Percentiles rank a stretch among this genome's conserved stretches.
These are phyloP conservation scores for Globomyces pollinis-pini DNA, from an alignment of 192 early-diverging fungal species.

Conservation along the genomic window DNA sequence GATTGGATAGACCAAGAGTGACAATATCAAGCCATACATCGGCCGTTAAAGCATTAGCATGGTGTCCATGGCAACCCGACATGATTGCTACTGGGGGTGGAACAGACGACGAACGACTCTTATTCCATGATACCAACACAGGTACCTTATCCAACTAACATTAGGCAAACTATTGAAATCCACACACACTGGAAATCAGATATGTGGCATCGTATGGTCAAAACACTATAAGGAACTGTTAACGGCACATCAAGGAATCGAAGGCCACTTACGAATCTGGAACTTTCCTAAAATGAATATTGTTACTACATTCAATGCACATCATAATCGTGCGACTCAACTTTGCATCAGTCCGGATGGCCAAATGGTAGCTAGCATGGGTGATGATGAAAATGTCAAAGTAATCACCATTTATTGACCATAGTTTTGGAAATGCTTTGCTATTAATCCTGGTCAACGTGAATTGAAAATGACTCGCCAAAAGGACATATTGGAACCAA, in stretches of 20 bases:
- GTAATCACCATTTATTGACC: neutral
- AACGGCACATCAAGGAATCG: constrained; percentile 17
- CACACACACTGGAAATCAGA: constrained; percentile 7
- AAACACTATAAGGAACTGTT: constrained; percentile 32
- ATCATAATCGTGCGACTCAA: constrained; percentile 27
- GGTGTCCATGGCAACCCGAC: constrained; percentile 5
- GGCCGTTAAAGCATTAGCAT: constrained; percentile 4
- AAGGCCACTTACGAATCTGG: constrained; percentile 33
- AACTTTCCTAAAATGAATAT: constrained; percentile 24
- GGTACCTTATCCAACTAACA: too few relatives aligned
- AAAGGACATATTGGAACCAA: too few relatives aligned
- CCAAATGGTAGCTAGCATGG: constrained; percentile 27
- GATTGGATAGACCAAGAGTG: neutral
- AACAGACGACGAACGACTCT: neutral
- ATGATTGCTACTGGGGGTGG: constrained; percentile 9
- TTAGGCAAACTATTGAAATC: neutral
- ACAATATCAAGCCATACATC: neutral
- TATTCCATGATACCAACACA: neutral
- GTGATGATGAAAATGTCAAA: constrained; percentile 37
- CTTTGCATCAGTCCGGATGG: constrained; percentile 34
- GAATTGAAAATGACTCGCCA: too few relatives aligned
- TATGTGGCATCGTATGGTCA: constrained; percentile 34
- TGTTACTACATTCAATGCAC: constrained; percentile 20
- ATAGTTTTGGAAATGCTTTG: constrained; percentile 31
- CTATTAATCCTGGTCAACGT: constrained; percentile 9